phyloP scores from a whole-genome alignment of 2,329 filamentous ascomycete genomes.

The Cladosporium phlei region DNA sequence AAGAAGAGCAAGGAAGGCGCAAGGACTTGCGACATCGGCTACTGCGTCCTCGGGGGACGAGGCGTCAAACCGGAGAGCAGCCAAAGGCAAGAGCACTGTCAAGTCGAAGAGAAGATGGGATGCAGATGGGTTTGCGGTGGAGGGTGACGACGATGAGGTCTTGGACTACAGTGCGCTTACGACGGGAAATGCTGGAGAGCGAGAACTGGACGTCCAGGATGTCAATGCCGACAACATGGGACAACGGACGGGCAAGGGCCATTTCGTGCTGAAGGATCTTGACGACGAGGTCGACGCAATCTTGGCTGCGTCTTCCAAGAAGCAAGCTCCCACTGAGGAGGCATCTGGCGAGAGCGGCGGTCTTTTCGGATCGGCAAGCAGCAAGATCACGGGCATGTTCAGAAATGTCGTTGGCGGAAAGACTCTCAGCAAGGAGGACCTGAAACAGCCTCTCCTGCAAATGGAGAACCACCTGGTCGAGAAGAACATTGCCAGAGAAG shows the following conservation, averaged over 20 bases:
- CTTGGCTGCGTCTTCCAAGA: conserved; percentile 70
- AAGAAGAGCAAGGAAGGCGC: conserved; percentile 70
- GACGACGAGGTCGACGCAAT: conserved; percentile 92
- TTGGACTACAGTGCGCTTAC: conserved; percentile 81
- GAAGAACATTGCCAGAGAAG: conserved; percentile 96
- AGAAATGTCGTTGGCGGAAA: conserved; percentile 94
- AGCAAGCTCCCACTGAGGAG: conserved; percentile 42
- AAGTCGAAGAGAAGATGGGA: conserved; percentile 94
- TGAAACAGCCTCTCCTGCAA: conserved; percentile 86
- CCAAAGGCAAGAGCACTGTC: conserved; percentile 49
- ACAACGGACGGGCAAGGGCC: conserved; percentile 74
- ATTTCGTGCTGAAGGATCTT: conserved; percentile 89
- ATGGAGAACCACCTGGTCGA: conserved; percentile 93
- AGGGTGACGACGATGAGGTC: conserved; percentile 69
- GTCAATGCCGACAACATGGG: conserved; percentile 81
- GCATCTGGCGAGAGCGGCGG: conserved; percentile 62
- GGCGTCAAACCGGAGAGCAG: conserved; percentile 46
- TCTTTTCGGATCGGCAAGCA: conserved; percentile 73
- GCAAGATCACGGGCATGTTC: conserved; percentile 81
- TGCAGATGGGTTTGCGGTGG: conserved; percentile 79
- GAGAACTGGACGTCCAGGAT: conserved; percentile 57
- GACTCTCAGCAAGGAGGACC: conserved; percentile 78
- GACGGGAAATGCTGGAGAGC: conserved; percentile 48
- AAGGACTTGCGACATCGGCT: conserved; percentile 48
- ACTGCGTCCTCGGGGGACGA: conserved; percentile 83